Conservation (phyloP, 345 rosid genomes). For the Erodium maritimum region DNA sequence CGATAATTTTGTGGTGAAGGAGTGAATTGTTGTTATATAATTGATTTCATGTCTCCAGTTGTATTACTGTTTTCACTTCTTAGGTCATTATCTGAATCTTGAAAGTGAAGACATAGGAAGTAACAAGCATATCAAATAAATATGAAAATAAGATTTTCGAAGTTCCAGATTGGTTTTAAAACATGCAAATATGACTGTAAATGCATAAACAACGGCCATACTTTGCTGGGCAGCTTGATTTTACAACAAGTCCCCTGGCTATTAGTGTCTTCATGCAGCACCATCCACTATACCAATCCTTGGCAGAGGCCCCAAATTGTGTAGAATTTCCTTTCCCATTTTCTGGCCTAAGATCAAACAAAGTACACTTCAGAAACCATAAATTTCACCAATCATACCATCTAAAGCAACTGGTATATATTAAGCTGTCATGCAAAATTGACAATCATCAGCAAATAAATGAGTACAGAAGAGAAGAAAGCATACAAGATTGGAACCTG, state of each 20-base stretch:
- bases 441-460: not conserved
- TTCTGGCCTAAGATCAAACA: conserved; percentile 52
- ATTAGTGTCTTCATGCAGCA: conserved; percentile 77
- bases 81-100: not conserved
- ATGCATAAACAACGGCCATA: conserved; percentile 16
- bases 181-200: not conserved
- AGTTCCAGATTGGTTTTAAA: no score
- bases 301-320: conserved; percentile 59
- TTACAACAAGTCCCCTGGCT: conserved; percentile 73
- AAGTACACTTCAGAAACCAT: conserved; percentile 5
- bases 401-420: not conserved
- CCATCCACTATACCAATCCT: conserved; percentile 95
- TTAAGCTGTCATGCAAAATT: not conserved
- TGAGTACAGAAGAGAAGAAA: not conserved
- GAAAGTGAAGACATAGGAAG: not conserved
- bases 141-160: no score
- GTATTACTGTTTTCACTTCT: no score
- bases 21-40: no score
- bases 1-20: no score
- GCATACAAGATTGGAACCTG: conserved; percentile 56
- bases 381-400: conserved; percentile 3
- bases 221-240: conserved; percentile 94
- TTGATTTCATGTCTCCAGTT: no score
- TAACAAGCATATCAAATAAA: no score
- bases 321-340: conserved; percentile 63